Evolutionary conservation across 73 alveolate species (phyloP).

Genomic region (Paramecium pentaurelia): DNA sequence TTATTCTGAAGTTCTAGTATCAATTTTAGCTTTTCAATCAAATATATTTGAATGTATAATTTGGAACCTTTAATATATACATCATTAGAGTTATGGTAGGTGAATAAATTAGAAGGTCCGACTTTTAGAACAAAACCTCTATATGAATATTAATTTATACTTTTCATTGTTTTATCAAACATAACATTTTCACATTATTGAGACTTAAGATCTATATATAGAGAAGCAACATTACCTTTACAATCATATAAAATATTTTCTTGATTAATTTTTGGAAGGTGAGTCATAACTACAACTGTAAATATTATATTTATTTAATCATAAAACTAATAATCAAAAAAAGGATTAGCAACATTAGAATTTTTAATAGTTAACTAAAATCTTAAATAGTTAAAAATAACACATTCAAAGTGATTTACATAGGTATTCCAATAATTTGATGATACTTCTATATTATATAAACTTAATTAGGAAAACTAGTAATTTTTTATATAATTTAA

Average conservation of each 20-base stretch:
- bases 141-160: not conserved
- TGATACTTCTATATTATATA: no score
- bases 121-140: not conserved
- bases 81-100: not conserved
- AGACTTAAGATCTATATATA: not conserved
- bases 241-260: not conserved
- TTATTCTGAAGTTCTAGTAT: not conserved
- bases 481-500: no score
- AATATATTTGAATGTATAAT: not conserved
- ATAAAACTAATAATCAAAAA: not conserved
- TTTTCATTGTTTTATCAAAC: not conserved
- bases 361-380: not conserved
- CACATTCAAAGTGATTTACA: not conserved
- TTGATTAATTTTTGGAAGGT: not conserved
- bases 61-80: not conserved
- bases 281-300: conserved; percentile 5
- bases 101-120: not conserved
- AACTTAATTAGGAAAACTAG: no score
- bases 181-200: not conserved
- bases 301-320: not conserved
- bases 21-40: not conserved
- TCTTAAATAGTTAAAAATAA: not conserved
- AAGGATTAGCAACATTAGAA: not conserved
- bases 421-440: not conserved
- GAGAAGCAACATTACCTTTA: not conserved